Base-by-base conservation (phyloP, 2,329 filamentous ascomycete genomes). In the Cladosporium colombiae region DNA sequence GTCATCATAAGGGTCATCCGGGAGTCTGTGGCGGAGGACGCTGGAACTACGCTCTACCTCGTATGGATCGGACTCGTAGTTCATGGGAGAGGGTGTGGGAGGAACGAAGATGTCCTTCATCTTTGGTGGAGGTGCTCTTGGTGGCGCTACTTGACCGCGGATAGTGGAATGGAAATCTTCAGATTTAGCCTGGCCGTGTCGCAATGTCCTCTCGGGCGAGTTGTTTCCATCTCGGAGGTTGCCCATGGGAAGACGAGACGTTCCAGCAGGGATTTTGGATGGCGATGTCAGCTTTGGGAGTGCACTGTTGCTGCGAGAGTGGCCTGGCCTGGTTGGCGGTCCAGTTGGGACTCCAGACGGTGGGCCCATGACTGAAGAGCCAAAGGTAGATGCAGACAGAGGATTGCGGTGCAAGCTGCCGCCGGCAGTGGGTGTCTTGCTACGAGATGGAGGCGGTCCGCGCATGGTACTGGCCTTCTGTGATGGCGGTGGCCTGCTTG, bases 1-100 rank as follows among this genome's bases (percentile, higher is more conserved):
- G 73, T 94, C 92, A 72, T 94, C 89, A 73, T 96, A 97, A 0
- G 92, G 89, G 72, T 97, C 94, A 73, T 97, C 94, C 0, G 91
- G 91, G 67, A 81, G 81, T 56, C 87, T 79, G 40, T 85, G 85
- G 13, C 87, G 82, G 10, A 89, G 83, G 65, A 87, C 85, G 65
- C 85, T 88, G 53, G 80, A 81, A 70, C 84, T 84, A 52, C 86
- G 83, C 23, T 84, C 82, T 56, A 72, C 70, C 59, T 79, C 79
- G 52, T 73, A 74, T 66, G 77, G 78, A 66, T 79, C 65, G 77
- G 78, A 69, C 31, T 73, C 70, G 57, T 62, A 60, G 52, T 37
- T 49, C 40, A 66, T 67, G 21, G 65, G 68, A 80, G 78, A 86
- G 14, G 78, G 76, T 5, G 77, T 81, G 5, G 84, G 82, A 56